These are phyloP conservation scores for Zelopaecilomyces penicillatus DNA, from an alignment of 2,329 filamentous ascomycete genomes.

Conservation along the genomic window DNA sequence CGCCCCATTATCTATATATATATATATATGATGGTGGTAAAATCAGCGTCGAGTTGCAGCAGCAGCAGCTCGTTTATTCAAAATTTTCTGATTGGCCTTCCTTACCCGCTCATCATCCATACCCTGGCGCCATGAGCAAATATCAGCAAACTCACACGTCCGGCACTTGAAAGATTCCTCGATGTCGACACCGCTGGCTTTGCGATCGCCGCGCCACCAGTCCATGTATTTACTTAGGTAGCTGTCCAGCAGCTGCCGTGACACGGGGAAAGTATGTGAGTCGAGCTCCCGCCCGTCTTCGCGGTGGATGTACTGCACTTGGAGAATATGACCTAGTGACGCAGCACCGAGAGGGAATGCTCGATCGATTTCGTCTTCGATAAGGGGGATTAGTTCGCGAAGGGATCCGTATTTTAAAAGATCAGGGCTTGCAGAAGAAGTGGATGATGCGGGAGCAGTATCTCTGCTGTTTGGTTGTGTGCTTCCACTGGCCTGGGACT, in stretches of 20 bases:
- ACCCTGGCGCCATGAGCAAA: slow-evolving; percentile 67
- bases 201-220: slow-evolving; percentile 81
- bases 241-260: slow-evolving; percentile 49
- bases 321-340: slow-evolving; percentile 42
- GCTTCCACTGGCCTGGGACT: slow-evolving; percentile 2
- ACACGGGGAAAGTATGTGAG: slow-evolving; percentile 57
- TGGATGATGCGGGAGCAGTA: slow-evolving; percentile 4
- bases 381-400: slow-evolving; percentile 36
- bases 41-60: too few relatives aligned
- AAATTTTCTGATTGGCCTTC: slow-evolving; percentile 17
- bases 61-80: slow-evolving; percentile 9
- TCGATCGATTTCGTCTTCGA: slow-evolving; percentile 36
- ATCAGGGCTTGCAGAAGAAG: slow-evolving; percentile 18
- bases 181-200: slow-evolving; percentile 65
- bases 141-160: slow-evolving; percentile 72
- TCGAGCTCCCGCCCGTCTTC: slow-evolving; percentile 45
- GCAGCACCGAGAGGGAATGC: slow-evolving; percentile 45
- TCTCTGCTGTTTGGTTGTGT: background rate
- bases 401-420: slow-evolving; percentile 41
- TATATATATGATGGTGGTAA: too few relatives aligned
- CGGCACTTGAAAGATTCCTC: slow-evolving; percentile 86
- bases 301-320: slow-evolving; percentile 46
- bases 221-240: slow-evolving; percentile 64
- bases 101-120: slow-evolving; percentile 51
- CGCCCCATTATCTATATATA: too few relatives aligned